A percentile compares a stretch with the other conserved stretches of the same genome.
phyloP scores from a whole-genome alignment of 768 basidiomycete genomes.

The Mycena sanguinolenta region DNA sequence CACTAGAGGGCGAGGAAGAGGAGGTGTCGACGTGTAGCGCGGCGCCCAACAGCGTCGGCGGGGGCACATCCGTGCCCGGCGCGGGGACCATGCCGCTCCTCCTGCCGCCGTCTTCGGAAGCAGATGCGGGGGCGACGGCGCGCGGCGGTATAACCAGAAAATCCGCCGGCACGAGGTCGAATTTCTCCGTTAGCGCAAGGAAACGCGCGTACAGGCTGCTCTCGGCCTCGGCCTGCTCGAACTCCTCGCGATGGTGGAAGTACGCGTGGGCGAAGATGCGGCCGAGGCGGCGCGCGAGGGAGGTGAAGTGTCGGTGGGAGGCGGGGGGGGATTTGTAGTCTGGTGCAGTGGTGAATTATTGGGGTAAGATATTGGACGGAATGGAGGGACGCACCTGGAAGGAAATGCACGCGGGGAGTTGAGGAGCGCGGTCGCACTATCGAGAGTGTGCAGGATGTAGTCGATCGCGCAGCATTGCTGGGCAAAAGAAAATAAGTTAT shows the following conservation, averaged over 20 bases:
- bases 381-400: slow-evolving; percentile 70
- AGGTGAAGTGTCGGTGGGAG: slow-evolving; percentile 90
- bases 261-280: slow-evolving; percentile 98
- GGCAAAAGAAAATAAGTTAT: neutral
- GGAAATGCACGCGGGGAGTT: slow-evolving; percentile 94
- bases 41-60: slow-evolving; percentile 49
- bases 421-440: slow-evolving; percentile 92
- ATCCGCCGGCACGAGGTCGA: slow-evolving; percentile 84
- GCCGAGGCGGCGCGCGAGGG: slow-evolving; percentile 90
- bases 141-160: slow-evolving; percentile 84
- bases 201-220: slow-evolving; percentile 92
- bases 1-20: too few species aligned
- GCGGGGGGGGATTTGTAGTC: slow-evolving; percentile 85
- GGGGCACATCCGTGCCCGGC: slow-evolving; percentile 44
- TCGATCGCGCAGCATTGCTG: slow-evolving; percentile 98
- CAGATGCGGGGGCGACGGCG: slow-evolving; percentile 18
- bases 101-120: too few species aligned
- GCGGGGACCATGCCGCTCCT: neutral
- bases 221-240: slow-evolving; percentile 92
- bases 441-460: slow-evolving; percentile 93
- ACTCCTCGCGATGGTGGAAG: slow-evolving; percentile 93
- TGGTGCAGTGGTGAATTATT: too few species aligned
- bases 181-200: slow-evolving; percentile 84
- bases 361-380: too few species aligned
- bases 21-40: too few species aligned